Base-by-base conservation (phyloP, 2,329 filamentous ascomycete species). In the Septoria petroselini region DNA sequence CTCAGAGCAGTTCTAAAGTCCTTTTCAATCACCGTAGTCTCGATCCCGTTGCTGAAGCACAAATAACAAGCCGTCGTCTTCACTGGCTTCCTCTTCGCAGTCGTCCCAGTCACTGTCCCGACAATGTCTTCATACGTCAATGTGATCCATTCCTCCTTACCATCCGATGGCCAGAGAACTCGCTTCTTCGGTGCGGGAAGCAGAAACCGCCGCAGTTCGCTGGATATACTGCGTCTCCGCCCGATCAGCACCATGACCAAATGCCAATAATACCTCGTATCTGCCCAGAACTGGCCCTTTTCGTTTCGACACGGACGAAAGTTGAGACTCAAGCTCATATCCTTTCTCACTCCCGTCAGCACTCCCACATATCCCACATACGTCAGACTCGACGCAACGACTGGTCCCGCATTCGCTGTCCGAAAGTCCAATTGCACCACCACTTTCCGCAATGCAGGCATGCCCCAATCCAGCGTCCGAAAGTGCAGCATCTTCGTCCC, bases 1-100 rank as follows among this genome's bases (percentile, higher is more conserved):
- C 76, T 58, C 1, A 68, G 68, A 2, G 76, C 78, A 1, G 63
- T 72, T 2, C 59, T 40, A 46, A 75, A 70, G 57, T 83, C 80
- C 59, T 83, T 83, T 56, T 83, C 79, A 39, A 84, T 68, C 0
- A 77, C 69, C 1, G 73, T 62, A 2, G 75, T 75, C 37, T 70
- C 65, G 0, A 52, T 46, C 0, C 77, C 77, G 39, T 80, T 72
- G 54, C 77, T 76, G 54, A 83, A 73, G 23, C 76, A 75, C 1
- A 83, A 58, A 58, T 83, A 84, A 30, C 77, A 79, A 1, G 78
- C 77, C 12, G 80, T 76, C 0, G 76, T 76, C 1, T 66, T 70
- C 2, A 68, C 61, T 0, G 72, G 27, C 17, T 17, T 29, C 7
- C 33, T 7, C 12, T 37, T 35, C 15, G 41, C 38, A 18, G 21